Percentiles rank a stretch among this genome's conserved stretches.
These are phyloP conservation scores for Mycena sp. DNA, from an alignment of 1,284 basidiomycete genomes.

Conservation along the genomic window DNA sequence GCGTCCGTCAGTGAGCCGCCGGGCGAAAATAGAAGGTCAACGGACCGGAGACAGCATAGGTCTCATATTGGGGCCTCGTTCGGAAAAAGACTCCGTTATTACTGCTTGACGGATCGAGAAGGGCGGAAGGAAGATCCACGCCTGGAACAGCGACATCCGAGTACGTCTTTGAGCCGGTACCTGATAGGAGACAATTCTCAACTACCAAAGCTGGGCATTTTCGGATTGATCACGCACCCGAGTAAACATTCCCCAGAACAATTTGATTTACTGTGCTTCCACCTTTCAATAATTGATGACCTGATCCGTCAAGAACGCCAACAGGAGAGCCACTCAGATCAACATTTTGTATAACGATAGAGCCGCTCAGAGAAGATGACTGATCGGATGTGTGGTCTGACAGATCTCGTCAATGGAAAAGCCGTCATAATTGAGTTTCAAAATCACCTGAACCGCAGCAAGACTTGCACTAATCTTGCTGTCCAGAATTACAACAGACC, in stretches of 20 bases:
- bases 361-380: constrained; percentile 5
- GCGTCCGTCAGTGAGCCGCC: no score
- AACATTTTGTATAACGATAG: constrained; percentile 14
- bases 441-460: constrained; percentile 12
- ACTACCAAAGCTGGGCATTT: no score
- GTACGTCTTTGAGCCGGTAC: no score
- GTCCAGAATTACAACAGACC: constrained; percentile 9
- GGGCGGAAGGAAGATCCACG: no score
- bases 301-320: constrained; percentile 12
- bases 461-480: constrained; percentile 10
- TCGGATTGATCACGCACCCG: constrained; percentile 7
- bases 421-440: no score
- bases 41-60: constrained; percentile 55
- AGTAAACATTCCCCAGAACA: constrained; percentile 16
- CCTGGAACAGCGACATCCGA: no score
- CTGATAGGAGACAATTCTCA: no score
- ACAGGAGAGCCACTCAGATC: constrained; percentile 7
- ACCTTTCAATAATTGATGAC: not conserved
- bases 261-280: constrained; percentile 18
- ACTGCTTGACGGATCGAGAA: constrained; percentile 44
- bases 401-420: not conserved
- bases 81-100: constrained; percentile 65
- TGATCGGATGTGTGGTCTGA: constrained; percentile 14
- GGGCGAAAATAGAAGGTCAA: no score
- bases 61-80: constrained; percentile 73